These are phyloP conservation scores for Boletus coccyginus DNA, from an alignment of 768 basidiomycete genomes.

Conservation along the genomic window DNA sequence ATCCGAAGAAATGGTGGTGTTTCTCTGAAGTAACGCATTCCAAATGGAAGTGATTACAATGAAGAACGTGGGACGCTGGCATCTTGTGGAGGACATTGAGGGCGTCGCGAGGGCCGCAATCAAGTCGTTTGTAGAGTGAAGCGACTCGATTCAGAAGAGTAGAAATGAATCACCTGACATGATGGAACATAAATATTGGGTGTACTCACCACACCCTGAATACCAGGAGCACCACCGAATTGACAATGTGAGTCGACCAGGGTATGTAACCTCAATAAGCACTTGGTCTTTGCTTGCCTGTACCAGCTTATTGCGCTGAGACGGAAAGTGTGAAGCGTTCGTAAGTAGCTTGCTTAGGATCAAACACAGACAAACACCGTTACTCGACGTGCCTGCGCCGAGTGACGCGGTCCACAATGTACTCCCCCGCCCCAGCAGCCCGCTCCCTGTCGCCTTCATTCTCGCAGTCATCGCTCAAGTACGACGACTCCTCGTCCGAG, in stretches of 20 bases:
- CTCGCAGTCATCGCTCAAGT: slow-evolving; percentile 31
- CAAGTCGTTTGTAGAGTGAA: not conserved
- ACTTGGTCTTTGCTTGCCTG: no score
- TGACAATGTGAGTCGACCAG: not conserved
- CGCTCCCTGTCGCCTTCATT: slow-evolving; percentile 42
- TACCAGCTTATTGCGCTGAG: no score
- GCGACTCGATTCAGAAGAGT: not conserved
- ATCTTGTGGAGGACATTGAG: slow-evolving; percentile 6
- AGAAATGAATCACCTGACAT: not conserved
- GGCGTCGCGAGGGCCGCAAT: not conserved
- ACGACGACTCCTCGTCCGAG: slow-evolving; percentile 27
- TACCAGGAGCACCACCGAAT: not conserved
- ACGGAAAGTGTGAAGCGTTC: no score
- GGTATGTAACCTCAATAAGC: no score
- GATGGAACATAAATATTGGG: not conserved
- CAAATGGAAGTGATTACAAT: not conserved
- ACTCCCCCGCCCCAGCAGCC: slow-evolving; percentile 38
- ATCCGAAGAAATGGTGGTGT: not conserved
- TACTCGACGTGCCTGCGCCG: not conserved
- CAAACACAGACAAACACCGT: slow-evolving; percentile 21
- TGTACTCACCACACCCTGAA: not conserved
- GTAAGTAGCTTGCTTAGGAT: no score
- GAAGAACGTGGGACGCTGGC: slow-evolving; percentile 2
- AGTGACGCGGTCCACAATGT: slow-evolving; percentile 26
- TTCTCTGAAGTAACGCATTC: slow-evolving; percentile 1